Evolutionary conservation across 345 rosid species (phyloP), one percentile per base, ranked within the genome.

Genomic region (Lepidium africanum): DNA sequence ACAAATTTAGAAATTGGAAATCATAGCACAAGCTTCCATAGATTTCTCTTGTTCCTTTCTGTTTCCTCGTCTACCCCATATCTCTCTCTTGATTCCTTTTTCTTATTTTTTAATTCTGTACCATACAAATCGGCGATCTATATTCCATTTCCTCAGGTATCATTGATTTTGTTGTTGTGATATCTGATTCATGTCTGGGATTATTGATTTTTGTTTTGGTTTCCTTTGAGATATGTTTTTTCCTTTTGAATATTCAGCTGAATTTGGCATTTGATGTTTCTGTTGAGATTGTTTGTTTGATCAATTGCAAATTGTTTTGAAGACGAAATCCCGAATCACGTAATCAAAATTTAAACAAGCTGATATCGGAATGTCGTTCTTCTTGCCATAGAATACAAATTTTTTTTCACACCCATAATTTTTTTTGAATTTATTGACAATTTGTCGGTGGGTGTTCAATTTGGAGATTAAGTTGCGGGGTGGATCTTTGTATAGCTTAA

Each of bases 91-190:
- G 16, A 32, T 42, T 49, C 21, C 15, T 13, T 56, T 25, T 7
- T 39, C 15, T n/a, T 38, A 12, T n/a, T 63, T 12, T 70, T 12
- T 9, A 3, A 1, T 39, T 51, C 27, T 59, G 5, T 38, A 23
- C 10, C 12, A 36, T 13, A 10, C 33, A 42, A 72, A 76, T 76
- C 67, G 59, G 16, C 42, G 14, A 47, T 69, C 65, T 50, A 13
- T 54, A 21, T 56, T 13, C 59, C 30, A 37, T 60, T 37, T 6
- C 58, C 52, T 7, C 59, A 59, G 74, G 74, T 70, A 50, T 19
- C 61, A 50, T 60, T 60, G 45, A 60, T 70, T 16, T 59, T 19
- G 46, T 6, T 70, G 9, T 39, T 59, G 1, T 59, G 15, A 38
- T 14, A 59, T 69, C 39, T 39, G 48, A 32, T 50, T 70, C 60